A percentile compares a stretch with the other conserved stretches of the same genome.
These are phyloP conservation scores for Arachnopeziza araneosa DNA, from an alignment of 2,329 filamentous ascomycete genomes.

Conservation along the genomic window DNA sequence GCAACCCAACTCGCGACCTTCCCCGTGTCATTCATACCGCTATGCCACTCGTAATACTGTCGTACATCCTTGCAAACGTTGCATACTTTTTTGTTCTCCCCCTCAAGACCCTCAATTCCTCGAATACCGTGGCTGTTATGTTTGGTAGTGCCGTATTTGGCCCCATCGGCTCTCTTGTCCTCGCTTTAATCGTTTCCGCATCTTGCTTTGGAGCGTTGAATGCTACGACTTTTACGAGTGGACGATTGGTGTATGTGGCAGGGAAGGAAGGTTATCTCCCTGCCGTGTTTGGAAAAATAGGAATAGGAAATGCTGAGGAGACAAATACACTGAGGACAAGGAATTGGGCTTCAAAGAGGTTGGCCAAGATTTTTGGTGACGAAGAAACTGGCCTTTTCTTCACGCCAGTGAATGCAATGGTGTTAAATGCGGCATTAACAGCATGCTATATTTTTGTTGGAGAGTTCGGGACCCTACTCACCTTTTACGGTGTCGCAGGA, in stretches of 20 bases:
- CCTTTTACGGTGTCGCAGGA: constrained; percentile 94
- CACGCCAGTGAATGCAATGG: constrained; percentile 88
- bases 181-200: constrained; percentile 83
- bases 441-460: constrained; percentile 75
- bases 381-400: constrained; percentile 77
- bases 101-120: constrained; percentile 69
- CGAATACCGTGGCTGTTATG: constrained; percentile 92
- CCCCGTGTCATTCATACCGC: constrained; percentile 94
- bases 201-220: constrained; percentile 95
- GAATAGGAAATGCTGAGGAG: constrained; percentile 48
- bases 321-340: constrained; percentile 43
- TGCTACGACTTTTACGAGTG: constrained; percentile 88
- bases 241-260: constrained; percentile 86
- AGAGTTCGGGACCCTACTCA: constrained; percentile 86
- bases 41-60: constrained; percentile 87
- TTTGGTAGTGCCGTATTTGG: constrained; percentile 92
- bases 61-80: constrained; percentile 85
- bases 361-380: constrained; percentile 66
- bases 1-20: constrained; percentile 82
- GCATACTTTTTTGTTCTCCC: constrained; percentile 94
- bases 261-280: constrained; percentile 95
- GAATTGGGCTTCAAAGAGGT: constrained; percentile 51
- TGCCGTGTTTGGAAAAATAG: constrained; percentile 74
- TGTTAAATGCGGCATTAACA: constrained; percentile 73
- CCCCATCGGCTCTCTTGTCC: constrained; percentile 69